These are phyloP conservation scores for Tephrocybe sp. DNA, from an alignment of 768 basidiomycete genomes.

Conservation along the genomic window DNA sequence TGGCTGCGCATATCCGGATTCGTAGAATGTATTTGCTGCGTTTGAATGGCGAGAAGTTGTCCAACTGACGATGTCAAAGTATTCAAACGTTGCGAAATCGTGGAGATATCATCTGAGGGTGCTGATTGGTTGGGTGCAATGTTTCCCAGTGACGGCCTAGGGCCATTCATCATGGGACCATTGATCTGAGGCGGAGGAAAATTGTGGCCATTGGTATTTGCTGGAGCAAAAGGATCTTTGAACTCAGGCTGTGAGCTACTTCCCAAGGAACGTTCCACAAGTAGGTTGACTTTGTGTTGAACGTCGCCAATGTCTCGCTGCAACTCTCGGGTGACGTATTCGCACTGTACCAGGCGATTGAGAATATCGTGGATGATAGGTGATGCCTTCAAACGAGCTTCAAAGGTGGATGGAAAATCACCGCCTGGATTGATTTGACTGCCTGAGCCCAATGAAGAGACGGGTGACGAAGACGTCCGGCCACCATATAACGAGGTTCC, in stretches of 20 bases:
- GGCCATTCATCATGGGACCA: slow-evolving; percentile 49
- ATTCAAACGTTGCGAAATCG: slow-evolving; percentile 77
- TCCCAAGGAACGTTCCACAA: slow-evolving; percentile 67
- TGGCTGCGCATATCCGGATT: slow-evolving; percentile 38
- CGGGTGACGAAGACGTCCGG: slow-evolving; percentile 69
- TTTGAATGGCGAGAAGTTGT: slow-evolving; percentile 79
- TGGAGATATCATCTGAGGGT: slow-evolving; percentile 68
- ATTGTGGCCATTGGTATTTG: slow-evolving; percentile 32
- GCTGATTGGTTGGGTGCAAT: slow-evolving; percentile 73
- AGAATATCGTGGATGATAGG: slow-evolving; percentile 76
- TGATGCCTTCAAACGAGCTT: slow-evolving; percentile 73
- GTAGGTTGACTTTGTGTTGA: slow-evolving; percentile 73
- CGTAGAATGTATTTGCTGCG: slow-evolving; percentile 61
- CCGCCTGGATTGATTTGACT: slow-evolving; percentile 55
- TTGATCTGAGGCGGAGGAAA: slow-evolving; percentile 34
- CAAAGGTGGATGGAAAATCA: slow-evolving; percentile 55
- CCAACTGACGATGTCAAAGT: slow-evolving; percentile 83
- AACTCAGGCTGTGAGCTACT: slow-evolving; percentile 63
- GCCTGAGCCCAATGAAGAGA: slow-evolving; percentile 75
- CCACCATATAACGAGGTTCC: slow-evolving; percentile 43
- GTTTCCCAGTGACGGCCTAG: slow-evolving; percentile 65
- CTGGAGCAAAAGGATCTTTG: slow-evolving; percentile 74
- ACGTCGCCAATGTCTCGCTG: slow-evolving; percentile 74
- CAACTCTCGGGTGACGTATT: slow-evolving; percentile 68
- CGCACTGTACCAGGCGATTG: slow-evolving; percentile 72